Conservation (phyloP, 805 yeast species). For the Lachancea waltii region DNA sequence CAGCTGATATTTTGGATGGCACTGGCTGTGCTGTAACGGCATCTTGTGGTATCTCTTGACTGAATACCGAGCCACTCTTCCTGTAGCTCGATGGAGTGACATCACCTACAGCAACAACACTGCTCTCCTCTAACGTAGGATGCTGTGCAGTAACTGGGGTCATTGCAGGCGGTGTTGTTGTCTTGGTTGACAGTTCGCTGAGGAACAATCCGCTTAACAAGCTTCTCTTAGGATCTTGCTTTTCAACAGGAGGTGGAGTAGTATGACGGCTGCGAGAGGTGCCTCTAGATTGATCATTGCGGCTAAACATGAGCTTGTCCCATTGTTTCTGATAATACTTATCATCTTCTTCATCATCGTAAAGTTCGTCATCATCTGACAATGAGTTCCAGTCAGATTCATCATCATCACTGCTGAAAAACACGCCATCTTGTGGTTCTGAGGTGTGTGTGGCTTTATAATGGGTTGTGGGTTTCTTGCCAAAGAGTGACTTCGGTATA, state of each 20-base stretch:
- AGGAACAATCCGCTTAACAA: slow-evolving; percentile 28
- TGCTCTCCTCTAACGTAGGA: slow-evolving; percentile 19
- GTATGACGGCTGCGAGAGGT: slow-evolving; percentile 2
- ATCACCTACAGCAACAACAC: slow-evolving; percentile 26
- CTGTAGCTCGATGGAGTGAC: slow-evolving; percentile 20
- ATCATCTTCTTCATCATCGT: slow-evolving; percentile 29
- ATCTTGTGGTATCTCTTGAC: slow-evolving; percentile 12
- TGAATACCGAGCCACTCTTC: slow-evolving; percentile 2
- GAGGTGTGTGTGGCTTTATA: slow-evolving; percentile 10
- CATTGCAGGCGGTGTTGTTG: slow-evolving; percentile 8
- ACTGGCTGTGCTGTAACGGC: slow-evolving; percentile 1
- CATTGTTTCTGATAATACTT: slow-evolving; percentile 28
- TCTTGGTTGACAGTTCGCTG: slow-evolving; percentile 13
- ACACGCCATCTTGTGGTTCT: slow-evolving; percentile 16
- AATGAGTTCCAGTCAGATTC: slow-evolving; percentile 32
- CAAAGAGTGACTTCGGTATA: slow-evolving; percentile 7
- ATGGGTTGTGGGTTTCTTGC: slow-evolving; percentile 4
- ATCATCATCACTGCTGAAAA: slow-evolving; percentile 32
- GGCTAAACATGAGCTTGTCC: slow-evolving; percentile 27
- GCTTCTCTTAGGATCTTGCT: slow-evolving; percentile 23
- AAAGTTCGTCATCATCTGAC: slow-evolving; percentile 23
- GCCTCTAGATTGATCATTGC: slow-evolving; percentile 8
- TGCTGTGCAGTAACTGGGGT: slow-evolving; percentile 7
- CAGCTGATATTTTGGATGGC: slow-evolving; percentile 1
- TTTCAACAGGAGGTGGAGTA: slow-evolving; percentile 7